These are phyloP conservation scores for Tetrahymena thermophila DNA, from an alignment of 73 alveolate genomes.

Conservation along the genomic window DNA sequence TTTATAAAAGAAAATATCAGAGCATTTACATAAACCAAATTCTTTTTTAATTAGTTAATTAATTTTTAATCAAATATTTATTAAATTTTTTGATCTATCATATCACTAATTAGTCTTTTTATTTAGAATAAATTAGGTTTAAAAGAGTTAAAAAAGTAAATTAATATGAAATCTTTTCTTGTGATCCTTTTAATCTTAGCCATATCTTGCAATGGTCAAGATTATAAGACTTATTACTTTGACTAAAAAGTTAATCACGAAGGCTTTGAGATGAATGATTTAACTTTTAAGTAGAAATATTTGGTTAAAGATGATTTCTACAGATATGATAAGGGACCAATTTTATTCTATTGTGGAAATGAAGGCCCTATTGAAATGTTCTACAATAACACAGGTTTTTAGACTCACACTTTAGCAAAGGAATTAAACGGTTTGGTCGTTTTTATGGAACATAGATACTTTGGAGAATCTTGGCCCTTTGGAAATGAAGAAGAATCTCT, in stretches of 20 bases:
- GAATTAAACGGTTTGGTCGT: slow-evolving; percentile 42
- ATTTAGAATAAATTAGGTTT: background rate
- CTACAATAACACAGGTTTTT: slow-evolving; percentile 55
- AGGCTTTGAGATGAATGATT: background rate
- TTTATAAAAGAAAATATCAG: background rate
- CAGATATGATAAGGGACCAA: slow-evolving; percentile 25
- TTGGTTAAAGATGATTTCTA: slow-evolving; percentile 3
- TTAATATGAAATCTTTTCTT: background rate
- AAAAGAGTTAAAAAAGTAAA: background rate
- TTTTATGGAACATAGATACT: slow-evolving; percentile 65
- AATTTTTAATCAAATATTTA: too few species aligned
- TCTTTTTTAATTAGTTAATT: background rate
- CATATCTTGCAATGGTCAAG: background rate
- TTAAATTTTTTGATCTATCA: background rate
- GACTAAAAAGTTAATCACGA: background rate
- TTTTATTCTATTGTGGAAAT: slow-evolving; percentile 62
- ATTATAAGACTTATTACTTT: background rate
- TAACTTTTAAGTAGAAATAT: background rate
- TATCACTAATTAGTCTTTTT: background rate
- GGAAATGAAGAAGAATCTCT: slow-evolving; percentile 36
- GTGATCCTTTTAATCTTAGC: background rate
- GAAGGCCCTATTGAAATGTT: slow-evolving; percentile 51
- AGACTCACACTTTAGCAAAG: slow-evolving; percentile 48
- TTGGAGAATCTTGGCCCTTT: slow-evolving; percentile 65
- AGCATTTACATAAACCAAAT: background rate